Evolutionary conservation across 108 stramenopile genomes (phyloP).

Genomic region (Cyclotella atomus): DNA sequence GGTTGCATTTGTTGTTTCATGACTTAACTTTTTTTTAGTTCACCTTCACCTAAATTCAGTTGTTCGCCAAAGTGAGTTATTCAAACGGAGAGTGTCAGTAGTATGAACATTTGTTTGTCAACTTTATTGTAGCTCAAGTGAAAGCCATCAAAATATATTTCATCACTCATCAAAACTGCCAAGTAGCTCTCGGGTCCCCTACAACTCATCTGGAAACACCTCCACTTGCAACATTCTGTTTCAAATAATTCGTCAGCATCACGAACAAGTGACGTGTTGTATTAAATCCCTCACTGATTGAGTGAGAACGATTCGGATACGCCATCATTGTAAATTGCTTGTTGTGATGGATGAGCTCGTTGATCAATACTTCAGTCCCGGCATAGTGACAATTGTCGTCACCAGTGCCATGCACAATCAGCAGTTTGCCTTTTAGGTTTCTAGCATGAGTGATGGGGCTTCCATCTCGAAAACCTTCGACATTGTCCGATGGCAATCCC

Average conservation of each 20-base stretch:
- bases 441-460: constrained; percentile 46
- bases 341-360: constrained; percentile 48
- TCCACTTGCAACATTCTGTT: constrained; percentile 26
- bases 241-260: constrained; percentile 36
- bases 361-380: constrained; percentile 45
- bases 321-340: constrained; percentile 54
- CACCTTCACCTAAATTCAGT: no score
- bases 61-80: no score
- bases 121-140: no score
- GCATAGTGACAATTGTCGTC: constrained; percentile 54
- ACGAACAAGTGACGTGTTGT: constrained; percentile 47
- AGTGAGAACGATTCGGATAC: constrained; percentile 48
- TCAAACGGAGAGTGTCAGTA: no score
- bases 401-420: constrained; percentile 51
- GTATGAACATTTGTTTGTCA: no score
- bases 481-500: constrained; percentile 49
- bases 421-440: constrained; percentile 43
- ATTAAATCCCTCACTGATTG: constrained; percentile 48
- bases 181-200: no score
- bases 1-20: no score
- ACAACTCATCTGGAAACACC: constrained; percentile 1
- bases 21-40: no score
- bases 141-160: no score
- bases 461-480: constrained; percentile 46
- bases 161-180: no score